Conservation (phyloP, 179 eudicot species). For the Vitellaria paradoxa region DNA sequence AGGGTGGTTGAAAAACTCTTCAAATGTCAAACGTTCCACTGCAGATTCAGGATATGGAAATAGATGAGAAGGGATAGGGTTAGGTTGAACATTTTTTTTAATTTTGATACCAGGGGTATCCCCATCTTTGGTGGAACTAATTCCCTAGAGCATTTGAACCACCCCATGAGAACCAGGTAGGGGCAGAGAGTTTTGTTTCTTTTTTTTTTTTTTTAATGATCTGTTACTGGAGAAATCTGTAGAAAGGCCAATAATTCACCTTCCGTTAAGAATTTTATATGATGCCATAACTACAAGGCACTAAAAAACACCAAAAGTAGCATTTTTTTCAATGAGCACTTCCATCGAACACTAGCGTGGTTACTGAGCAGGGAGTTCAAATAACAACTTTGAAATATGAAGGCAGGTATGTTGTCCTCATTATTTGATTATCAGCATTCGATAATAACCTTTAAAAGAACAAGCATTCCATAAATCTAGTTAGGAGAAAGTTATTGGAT, state of each 20-base stretch:
- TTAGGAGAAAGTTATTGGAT: neutral
- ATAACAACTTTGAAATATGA: neutral
- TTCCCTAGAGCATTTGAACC: too few relatives aligned
- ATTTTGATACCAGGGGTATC: too few relatives aligned
- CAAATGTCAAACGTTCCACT: constrained; percentile 96
- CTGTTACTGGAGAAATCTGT: neutral
- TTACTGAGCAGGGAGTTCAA: neutral
- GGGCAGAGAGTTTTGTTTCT: too few relatives aligned
- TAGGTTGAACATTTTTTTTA: too few relatives aligned
- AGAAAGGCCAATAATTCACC: neutral
- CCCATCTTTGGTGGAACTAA: too few relatives aligned
- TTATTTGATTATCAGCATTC: neutral
- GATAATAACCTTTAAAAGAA: too few relatives aligned
- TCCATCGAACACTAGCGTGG: neutral
- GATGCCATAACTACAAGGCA: neutral
- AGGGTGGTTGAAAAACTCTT: constrained; percentile 92
- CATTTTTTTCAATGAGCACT: neutral
- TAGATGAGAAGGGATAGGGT: constrained; percentile 2
- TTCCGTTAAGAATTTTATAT: neutral
- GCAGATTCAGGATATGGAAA: constrained; percentile 27
- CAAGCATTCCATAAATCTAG: neutral
- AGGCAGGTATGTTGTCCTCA: neutral
- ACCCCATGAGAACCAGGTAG: too few relatives aligned
- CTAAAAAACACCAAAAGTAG: neutral
- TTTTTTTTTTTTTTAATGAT: too few relatives aligned